Evolutionary conservation across 306 rosid species (phyloP), one percentile per base, ranked within the genome.

Genomic region (Mucuna pruriens): DNA sequence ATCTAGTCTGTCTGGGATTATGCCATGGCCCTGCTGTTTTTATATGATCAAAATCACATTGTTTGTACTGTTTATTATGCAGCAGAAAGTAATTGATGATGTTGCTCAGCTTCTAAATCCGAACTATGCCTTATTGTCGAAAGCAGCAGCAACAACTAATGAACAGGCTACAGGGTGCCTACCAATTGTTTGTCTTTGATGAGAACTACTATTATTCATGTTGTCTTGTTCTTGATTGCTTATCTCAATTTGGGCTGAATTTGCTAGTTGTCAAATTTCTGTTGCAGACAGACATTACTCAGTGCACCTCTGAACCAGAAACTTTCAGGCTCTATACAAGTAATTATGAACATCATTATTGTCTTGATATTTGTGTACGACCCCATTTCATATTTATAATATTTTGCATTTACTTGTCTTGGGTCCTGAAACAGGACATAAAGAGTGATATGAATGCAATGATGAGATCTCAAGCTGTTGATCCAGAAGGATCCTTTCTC

Each of bases 121-220:
- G 1, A 86, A 74, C 82, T 89, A 77, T 33, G 84, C 72, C 61
- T 76, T 84, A 66, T 26, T 85, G 66, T 76, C 87, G 78, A 90
- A 90, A 75, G 88, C 80, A 68, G 60, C 86, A 19, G 73, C 80
- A 68, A 49, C 86, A 22, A 58, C 89, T 57, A 83, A 75, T 77
- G 94, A 90, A 83, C 92, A 74, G 70, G 77, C 90, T 90, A 49
- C 89, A 25, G 88, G 98, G 98, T 94, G 63, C 54, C 40, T 83
- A 65, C 81, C 23, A 49, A 67, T 60, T 51, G 17, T 58, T 52
- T 78, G 16, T 72, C 42, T 64, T 48, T 51, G 22, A 48, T 69
- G 64, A 34, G 52, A 84, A 34, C 49, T 44, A 57, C 58, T 67
- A 16, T 26, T 79, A 9, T 78, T 80, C 77, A 17, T 71, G 78